Conservation (phyloP, 2,329 filamentous ascomycete genomes). For the Trematosphaeria pertusa region DNA sequence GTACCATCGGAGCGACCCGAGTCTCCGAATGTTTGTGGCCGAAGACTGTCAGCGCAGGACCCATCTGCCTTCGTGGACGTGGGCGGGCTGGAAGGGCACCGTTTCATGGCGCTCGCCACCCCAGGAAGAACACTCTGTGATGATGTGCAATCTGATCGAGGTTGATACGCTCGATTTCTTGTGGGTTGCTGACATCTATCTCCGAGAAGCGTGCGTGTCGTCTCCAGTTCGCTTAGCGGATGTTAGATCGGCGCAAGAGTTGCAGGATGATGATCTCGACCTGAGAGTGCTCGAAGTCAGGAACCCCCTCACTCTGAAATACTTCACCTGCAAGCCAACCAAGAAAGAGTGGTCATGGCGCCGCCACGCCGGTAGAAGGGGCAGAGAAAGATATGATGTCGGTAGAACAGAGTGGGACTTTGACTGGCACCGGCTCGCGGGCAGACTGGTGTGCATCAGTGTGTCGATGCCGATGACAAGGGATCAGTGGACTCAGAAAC, state of each 20-base stretch:
- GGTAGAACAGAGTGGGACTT: constrained; percentile 4
- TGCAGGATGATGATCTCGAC: no score
- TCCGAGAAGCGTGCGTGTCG: not conserved
- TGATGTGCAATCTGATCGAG: constrained; percentile 18
- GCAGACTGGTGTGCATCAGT: constrained; percentile 10
- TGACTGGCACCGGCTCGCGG: constrained; percentile 13
- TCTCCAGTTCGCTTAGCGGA: constrained; percentile 3
- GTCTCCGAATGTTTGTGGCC: constrained; percentile 13
- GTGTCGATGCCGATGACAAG: constrained; percentile 12
- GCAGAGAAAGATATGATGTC: constrained; percentile 5
- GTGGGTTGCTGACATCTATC: constrained; percentile 17
- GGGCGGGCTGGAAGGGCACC: constrained; percentile 21
- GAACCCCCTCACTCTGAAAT: no score
- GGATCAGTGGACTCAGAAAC: constrained; percentile 13
- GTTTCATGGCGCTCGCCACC: constrained; percentile 21
- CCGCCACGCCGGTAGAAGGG: no score
- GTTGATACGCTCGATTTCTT: constrained; percentile 6
- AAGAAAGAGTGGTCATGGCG: no score
- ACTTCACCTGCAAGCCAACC: no score
- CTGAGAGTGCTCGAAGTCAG: no score
- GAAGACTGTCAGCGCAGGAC: constrained; percentile 9
- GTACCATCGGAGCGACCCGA: constrained; percentile 12
- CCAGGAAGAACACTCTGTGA: constrained; percentile 9
- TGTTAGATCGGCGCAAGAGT: no score
- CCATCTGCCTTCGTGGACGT: constrained; percentile 13